Evolutionary conservation across 2,329 filamentous ascomycete species (phyloP).

Genomic region (Penicillium palitans): DNA sequence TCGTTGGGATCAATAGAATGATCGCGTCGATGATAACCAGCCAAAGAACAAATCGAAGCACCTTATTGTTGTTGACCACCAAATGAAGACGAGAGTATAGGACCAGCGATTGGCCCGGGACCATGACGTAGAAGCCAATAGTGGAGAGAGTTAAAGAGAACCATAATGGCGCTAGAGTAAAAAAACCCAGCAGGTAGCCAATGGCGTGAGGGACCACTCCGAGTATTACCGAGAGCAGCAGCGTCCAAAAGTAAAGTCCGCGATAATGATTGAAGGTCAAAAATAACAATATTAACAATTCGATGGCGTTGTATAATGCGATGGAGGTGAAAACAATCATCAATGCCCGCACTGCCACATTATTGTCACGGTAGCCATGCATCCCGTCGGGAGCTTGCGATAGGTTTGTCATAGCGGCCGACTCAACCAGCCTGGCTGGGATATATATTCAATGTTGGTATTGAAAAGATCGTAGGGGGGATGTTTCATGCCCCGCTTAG

Average conservation of each 20-base stretch:
- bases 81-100: conserved; percentile 64
- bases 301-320: conserved; percentile 50
- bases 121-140: conserved; percentile 60
- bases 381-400: conserved; percentile 31
- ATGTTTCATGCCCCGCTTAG: conserved; percentile 4
- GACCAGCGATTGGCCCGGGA: conserved; percentile 63
- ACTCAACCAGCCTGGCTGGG: background rate
- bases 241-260: conserved; percentile 46
- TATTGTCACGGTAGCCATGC: conserved; percentile 28
- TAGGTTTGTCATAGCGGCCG: conserved; percentile 15
- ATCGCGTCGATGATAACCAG: conserved; percentile 60
- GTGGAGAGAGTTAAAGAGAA: conserved; percentile 44
- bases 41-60: conserved; percentile 53
- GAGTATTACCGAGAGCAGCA: conserved; percentile 38
- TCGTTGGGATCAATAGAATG: conserved; percentile 55
- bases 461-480: background rate
- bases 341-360: conserved; percentile 27
- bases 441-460: background rate
- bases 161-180: conserved; percentile 36
- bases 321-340: conserved; percentile 43
- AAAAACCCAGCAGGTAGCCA: conserved; percentile 45
- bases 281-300: conserved; percentile 42
- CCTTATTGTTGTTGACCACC: conserved; percentile 51
- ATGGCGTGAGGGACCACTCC: conserved; percentile 41
- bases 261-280: conserved; percentile 39